Percentiles rank a stretch among this genome's conserved stretches.
Evolutionary conservation across 257 asterid species (phyloP).

Genomic region (Lavandula angustifolia): DNA sequence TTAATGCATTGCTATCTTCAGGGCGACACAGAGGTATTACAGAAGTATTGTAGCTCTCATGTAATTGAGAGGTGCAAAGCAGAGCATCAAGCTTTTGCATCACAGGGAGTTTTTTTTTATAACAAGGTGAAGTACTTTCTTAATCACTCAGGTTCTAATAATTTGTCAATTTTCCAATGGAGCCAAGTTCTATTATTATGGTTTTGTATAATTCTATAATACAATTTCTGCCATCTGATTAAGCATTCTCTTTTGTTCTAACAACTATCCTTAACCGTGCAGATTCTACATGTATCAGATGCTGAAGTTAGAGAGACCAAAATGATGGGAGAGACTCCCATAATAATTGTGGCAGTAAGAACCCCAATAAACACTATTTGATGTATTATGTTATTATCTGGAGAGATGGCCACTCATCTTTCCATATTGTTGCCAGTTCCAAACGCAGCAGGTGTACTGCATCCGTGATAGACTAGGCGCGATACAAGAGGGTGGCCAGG

Average conservation of each 20-base stretch:
- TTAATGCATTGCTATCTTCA: conserved; percentile 34
- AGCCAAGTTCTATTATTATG: not conserved
- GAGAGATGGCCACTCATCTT: not conserved
- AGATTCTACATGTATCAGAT: conserved; percentile 92
- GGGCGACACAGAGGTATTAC: conserved; percentile 70
- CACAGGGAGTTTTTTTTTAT: conserved; percentile 80
- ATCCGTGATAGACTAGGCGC: conserved; percentile 77
- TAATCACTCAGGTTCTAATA: not conserved
- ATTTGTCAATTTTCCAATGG: not conserved
- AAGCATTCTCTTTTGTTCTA: too few relatives aligned
- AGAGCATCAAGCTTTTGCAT: conserved; percentile 70
- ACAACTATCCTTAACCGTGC: conserved; percentile 27
- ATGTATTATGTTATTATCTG: not conserved
- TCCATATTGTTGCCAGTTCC: conserved; percentile 79
- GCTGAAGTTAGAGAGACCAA: conserved; percentile 86
- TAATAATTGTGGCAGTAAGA: conserved; percentile 76
- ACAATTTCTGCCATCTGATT: not conserved
- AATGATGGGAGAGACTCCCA: conserved; percentile 95
- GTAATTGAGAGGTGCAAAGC: conserved; percentile 90
- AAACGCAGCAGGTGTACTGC: conserved; percentile 91
- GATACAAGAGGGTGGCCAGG: conserved; percentile 93
- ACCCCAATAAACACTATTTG: conserved; percentile 1
- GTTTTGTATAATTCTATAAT: not conserved
- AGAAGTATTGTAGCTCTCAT: conserved; percentile 76
- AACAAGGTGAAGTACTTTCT: conserved; percentile 61